phyloP scores from a whole-genome alignment of 257 asterid species.

The Gynochthodes officinalis region DNA sequence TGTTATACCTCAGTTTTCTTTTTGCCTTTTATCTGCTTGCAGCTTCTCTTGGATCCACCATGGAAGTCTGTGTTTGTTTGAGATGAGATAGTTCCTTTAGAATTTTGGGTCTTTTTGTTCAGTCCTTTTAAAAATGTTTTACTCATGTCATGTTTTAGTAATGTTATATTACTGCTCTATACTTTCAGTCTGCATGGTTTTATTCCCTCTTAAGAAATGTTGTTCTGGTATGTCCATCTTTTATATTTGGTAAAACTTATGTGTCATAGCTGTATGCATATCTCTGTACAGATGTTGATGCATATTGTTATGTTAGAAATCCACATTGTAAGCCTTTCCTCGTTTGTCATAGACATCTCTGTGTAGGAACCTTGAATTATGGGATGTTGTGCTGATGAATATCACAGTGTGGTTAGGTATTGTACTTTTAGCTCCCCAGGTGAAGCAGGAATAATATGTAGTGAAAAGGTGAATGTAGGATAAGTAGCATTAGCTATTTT shows the following conservation, averaged over 20 bases:
- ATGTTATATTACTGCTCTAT: neutral
- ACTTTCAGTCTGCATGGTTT: neutral
- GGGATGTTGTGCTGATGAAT: neutral
- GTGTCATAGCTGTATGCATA: neutral
- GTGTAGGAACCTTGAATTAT: neutral
- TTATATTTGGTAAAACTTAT: neutral
- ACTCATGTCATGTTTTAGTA: neutral
- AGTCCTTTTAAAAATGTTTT: neutral
- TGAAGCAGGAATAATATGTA: neutral
- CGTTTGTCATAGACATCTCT: neutral
- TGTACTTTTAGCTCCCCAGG: neutral
- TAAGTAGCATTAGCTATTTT: neutral
- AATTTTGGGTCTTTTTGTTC: neutral
- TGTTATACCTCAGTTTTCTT: conserved; percentile 14
- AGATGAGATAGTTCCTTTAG: neutral
- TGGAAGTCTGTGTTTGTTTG: neutral
- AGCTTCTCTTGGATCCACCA: conserved; percentile 3
- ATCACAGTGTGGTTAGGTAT: neutral
- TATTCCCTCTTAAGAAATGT: too few species aligned
- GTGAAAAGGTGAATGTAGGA: neutral
- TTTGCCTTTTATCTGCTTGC: neutral
- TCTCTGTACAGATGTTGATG: neutral
- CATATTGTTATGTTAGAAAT: neutral
- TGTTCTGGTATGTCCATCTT: neutral
- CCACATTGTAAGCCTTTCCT: neutral